A percentile compares a stretch with the other conserved stretches of the same genome.
Evolutionary conservation across 805 yeast species (phyloP).

Genomic region (Vanderwaltozyma tropicalis): DNA sequence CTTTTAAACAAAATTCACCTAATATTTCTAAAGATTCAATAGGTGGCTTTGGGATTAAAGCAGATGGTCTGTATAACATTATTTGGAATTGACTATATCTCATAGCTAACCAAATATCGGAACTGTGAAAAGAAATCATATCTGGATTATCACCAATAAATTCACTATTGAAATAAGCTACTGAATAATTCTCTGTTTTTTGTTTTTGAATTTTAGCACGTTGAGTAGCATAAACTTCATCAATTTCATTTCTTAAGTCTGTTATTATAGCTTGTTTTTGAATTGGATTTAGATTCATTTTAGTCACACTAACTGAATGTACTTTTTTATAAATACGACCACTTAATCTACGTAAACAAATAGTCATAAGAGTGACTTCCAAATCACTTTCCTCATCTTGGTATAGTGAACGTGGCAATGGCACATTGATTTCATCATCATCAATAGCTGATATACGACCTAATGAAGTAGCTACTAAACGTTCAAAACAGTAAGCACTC

Average conservation of each 20-base stretch:
- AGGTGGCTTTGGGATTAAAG: conserved; percentile 37
- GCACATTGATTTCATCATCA: conserved; percentile 42
- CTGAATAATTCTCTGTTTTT: conserved; percentile 5
- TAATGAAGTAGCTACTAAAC: conserved; percentile 38
- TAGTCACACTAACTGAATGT: conserved; percentile 36
- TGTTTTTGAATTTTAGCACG: conserved; percentile 16
- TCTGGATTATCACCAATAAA: conserved; percentile 4
- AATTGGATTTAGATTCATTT: conserved; percentile 22
- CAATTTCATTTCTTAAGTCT: conserved; percentile 28
- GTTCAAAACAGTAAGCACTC: conserved; percentile 40
- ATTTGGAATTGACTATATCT: conserved; percentile 39
- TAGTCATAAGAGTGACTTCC: conserved; percentile 33
- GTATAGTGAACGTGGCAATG: conserved; percentile 31
- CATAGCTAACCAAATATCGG: conserved; percentile 29
- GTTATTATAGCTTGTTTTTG: conserved; percentile 28
- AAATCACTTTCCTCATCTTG: conserved; percentile 35
- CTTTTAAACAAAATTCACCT: conserved; percentile 37
- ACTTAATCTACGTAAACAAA: conserved; percentile 37
- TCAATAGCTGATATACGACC: conserved; percentile 41
- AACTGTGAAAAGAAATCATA: conserved; percentile 26
- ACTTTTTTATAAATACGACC: conserved; percentile 37
- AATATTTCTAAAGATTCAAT: conserved; percentile 32
- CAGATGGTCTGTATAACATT: conserved; percentile 40
- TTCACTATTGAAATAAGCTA: conserved; percentile 7
- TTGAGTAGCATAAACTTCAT: conserved; percentile 20